A percentile compares a stretch with the other conserved stretches of the same genome.
phyloP scores from a whole-genome alignment of 2,329 filamentous ascomycete genomes.

The Aspergillus tamarii region DNA sequence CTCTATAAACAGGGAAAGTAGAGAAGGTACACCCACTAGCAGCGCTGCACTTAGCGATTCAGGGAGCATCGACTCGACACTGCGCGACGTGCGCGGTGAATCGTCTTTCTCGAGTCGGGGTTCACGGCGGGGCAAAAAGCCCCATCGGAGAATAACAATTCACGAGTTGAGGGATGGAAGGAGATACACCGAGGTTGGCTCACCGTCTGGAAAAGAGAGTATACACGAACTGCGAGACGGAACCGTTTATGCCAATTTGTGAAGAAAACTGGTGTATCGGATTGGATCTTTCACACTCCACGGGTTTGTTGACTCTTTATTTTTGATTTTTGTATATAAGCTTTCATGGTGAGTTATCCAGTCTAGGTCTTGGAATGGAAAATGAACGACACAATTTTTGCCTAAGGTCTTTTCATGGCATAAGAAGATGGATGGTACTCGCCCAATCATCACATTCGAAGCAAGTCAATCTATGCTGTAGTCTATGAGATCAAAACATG shows the following conservation, averaged over 20 bases:
- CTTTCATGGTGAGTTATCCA: background rate
- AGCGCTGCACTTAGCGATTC: slow-evolving; percentile 35
- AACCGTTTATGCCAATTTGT: slow-evolving; percentile 45
- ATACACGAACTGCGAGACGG: slow-evolving; percentile 49
- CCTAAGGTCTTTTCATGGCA: no score
- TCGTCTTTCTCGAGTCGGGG: slow-evolving; percentile 27
- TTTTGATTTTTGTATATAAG: background rate
- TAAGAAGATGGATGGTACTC: background rate
- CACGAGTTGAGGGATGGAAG: slow-evolving; percentile 48
- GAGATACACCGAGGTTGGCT: slow-evolving; percentile 45
- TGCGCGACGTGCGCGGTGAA: slow-evolving; percentile 23
- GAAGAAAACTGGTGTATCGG: background rate
- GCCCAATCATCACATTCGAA: background rate
- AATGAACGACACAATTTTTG: background rate
- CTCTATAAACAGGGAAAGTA: slow-evolving; percentile 34
- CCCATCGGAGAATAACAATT: slow-evolving; percentile 42
- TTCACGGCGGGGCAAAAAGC: slow-evolving; percentile 32
- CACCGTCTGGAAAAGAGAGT: slow-evolving; percentile 38
- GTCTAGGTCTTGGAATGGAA: background rate
- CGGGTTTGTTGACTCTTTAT: background rate
- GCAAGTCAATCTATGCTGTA: background rate
- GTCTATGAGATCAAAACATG: slow-evolving; percentile 6
- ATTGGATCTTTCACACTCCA: background rate
- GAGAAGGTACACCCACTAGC: slow-evolving; percentile 30
- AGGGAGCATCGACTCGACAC: slow-evolving; percentile 34